A percentile compares a stretch with the other conserved stretches of the same genome.
Evolutionary conservation across 23 red algal genomes (phyloP).

Genomic region (Rhodosorus marinus): DNA sequence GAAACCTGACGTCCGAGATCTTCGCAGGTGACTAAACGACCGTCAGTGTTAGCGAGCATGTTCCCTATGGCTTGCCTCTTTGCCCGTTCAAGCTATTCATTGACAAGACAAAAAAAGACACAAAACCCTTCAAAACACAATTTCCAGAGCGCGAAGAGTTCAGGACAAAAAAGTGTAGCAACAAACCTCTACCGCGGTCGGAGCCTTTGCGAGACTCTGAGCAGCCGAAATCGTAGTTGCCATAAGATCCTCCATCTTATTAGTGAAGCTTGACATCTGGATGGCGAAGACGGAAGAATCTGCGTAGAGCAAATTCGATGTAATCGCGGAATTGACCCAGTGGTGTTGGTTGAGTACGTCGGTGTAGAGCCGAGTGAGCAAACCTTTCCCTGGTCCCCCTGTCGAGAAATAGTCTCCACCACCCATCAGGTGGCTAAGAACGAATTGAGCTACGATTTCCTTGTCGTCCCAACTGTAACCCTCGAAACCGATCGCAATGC

Average conservation of each 20-base stretch:
- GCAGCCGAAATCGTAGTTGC: not conserved
- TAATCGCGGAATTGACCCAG: conserved; percentile 50
- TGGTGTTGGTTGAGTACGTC: conserved; percentile 67
- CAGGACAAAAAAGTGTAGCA: conserved; percentile 58
- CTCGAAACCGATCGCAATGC: conserved; percentile 76
- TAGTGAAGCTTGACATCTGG: too few species aligned
- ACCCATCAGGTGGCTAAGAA: conserved; percentile 74
- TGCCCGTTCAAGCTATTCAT: conserved; percentile 44
- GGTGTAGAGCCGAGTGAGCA: conserved; percentile 89
- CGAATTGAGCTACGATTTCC: conserved; percentile 63
- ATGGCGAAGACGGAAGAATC: conserved; percentile 92
- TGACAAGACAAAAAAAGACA: too few species aligned
- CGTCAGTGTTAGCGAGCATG: conserved; percentile 83
- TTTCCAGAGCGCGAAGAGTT: conserved; percentile 36
- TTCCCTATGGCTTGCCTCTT: conserved; percentile 77
- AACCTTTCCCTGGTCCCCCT: conserved; percentile 94
- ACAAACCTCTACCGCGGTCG: conserved; percentile 18
- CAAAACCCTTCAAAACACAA: conserved; percentile 18
- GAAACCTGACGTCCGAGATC: conserved; percentile 87
- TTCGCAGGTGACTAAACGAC: conserved; percentile 66
- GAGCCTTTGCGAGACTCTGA: too few species aligned
- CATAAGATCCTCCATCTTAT: too few species aligned
- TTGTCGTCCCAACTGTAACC: conserved; percentile 73
- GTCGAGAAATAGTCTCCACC: conserved; percentile 86
- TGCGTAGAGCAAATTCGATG: conserved; percentile 82